A percentile compares a stretch with the other conserved stretches of the same genome.
Conservation (phyloP, 2,329 filamentous ascomycete genomes). For the Diaporthe longicolla region DNA sequence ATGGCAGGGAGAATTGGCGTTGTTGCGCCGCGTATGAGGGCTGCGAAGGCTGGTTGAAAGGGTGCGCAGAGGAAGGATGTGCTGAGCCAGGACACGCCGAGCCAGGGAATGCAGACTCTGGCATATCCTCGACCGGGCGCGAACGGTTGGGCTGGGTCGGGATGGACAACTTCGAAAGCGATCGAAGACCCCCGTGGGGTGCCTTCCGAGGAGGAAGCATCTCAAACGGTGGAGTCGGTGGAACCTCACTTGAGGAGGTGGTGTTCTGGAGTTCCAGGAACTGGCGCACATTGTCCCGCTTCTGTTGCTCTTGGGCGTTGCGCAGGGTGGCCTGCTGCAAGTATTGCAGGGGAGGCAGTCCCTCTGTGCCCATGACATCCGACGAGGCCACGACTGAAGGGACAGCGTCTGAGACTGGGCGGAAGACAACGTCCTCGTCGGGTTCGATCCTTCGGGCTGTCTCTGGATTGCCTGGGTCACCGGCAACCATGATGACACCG, state of each 20-base stretch:
- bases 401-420: conserved; percentile 80
- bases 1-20: conserved; percentile 40
- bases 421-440: conserved; percentile 66
- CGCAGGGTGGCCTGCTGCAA: conserved; percentile 82
- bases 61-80: conserved; percentile 42
- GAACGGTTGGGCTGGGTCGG: conserved; percentile 55
- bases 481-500: conserved; percentile 81
- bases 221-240: conserved; percentile 79
- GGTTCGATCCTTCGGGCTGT: conserved; percentile 72
- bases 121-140: conserved; percentile 42
- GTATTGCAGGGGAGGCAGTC: conserved; percentile 73
- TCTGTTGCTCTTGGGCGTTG: conserved; percentile 79
- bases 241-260: conserved; percentile 66
- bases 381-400: conserved; percentile 93
- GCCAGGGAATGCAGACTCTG: conserved; percentile 50
- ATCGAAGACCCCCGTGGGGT: conserved; percentile 69
- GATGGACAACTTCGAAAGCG: conserved; percentile 74
- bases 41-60: conserved; percentile 36
- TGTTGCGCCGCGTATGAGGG: conserved; percentile 39
- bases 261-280: conserved; percentile 88
- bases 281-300: conserved; percentile 93
- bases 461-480: conserved; percentile 82
- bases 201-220: conserved; percentile 63
- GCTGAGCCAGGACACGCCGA: conserved; percentile 47
- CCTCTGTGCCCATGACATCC: conserved; percentile 83